Base-by-base conservation (phyloP, 2,329 filamentous ascomycete species). In the Penicillium decumbens region DNA sequence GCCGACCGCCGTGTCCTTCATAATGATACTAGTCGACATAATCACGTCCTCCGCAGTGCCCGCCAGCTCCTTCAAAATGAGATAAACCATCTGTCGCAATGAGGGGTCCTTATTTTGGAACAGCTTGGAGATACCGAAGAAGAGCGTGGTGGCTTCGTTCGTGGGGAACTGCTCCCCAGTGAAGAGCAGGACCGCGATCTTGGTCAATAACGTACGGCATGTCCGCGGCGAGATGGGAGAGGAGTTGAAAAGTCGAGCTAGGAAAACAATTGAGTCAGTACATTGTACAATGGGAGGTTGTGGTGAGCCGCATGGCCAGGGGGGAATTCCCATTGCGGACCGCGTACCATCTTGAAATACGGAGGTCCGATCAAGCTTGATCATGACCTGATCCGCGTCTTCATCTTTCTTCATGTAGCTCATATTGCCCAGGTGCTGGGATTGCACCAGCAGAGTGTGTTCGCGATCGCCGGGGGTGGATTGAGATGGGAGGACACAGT, bases 41-140 rank as follows among this genome's bases (percentile, higher is more conserved):
- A 98, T 98, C 58, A 96, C 95, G 79, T 98, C 93, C 77, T 97
- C 90, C 51, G 93, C 93, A 23, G 90, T 95, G 72, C 85, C 84
- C 60, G 92, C 89, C 65, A 98, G 80, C 80, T 98, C 93, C 82
- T 97, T 98, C 77, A 97, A 89, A 69, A 96, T 85, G 60, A 97
- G 80, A 76, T 97, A 95, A 44, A 98, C 92, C 91, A 97, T 96
- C 79, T 98, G 93, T 66, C 93, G 89, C 69, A 98, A 80, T 64
- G 89, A 92, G 65, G 91, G 88, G 85, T 98, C 93, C 75, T 96
- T 97, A 76, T 97, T 97, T 79, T 97, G 92, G 81, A 98, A 98
- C 53, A 97, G 82, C 80, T 97, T 97, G 55, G 92, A 97, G 73
- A 95, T 97, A 63, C 92, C 91, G 72, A 97, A 97, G 83, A 98